Evolutionary conservation across 371 early-diverging fungal species (phyloP).

Genomic region (Ordospora colligata): DNA sequence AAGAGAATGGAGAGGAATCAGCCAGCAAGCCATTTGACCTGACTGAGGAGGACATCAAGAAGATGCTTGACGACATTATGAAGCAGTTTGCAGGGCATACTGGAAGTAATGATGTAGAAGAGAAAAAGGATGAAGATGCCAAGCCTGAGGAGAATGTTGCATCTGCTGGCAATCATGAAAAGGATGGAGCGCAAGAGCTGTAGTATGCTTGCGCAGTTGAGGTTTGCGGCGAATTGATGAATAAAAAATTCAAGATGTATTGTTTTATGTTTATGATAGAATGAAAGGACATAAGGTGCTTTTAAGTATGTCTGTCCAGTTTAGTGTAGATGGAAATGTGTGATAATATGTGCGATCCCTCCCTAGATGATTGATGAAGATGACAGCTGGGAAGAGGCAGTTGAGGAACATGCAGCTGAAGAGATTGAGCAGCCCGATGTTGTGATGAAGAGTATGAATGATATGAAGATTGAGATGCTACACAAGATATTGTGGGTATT

Average conservation of each 20-base stretch:
- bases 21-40: conserved; percentile 25
- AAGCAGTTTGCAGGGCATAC: conserved; percentile 6
- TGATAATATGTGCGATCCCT: not conserved
- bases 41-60: conserved; percentile 37
- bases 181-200: not conserved
- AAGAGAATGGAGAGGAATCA: conserved; percentile 13
- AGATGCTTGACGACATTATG: conserved; percentile 28
- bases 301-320: not conserved
- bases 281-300: not conserved
- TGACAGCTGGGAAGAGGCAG: conserved; percentile 31
- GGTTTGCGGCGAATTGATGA: not conserved
- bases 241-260: not conserved
- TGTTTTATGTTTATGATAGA: not conserved
- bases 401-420: not conserved
- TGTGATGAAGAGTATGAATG: not conserved
- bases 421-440: not conserved
- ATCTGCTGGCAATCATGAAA: too few relatives aligned
- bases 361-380: not conserved
- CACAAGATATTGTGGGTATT: not conserved
- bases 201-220: not conserved
- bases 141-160: conserved; percentile 4
- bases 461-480: not conserved
- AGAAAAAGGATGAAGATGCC: conserved; percentile 37
- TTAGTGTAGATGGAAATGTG: not conserved
- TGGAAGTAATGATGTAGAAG: conserved; percentile 24